These are phyloP conservation scores for Ceratocystis albifundus DNA, from an alignment of 2,329 filamentous ascomycete genomes.

Conservation along the genomic window DNA sequence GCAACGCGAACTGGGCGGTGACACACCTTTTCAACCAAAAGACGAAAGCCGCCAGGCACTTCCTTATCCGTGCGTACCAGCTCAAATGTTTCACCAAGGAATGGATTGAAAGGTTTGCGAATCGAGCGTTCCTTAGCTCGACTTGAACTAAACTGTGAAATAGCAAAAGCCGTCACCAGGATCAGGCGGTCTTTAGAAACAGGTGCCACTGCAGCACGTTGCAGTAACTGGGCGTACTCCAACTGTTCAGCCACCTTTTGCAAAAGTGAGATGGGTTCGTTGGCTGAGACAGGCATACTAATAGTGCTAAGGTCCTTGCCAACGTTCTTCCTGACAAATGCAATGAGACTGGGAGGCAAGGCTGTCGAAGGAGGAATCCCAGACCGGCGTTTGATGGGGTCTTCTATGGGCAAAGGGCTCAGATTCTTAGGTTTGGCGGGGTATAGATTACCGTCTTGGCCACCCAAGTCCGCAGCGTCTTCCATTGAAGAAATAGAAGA, in stretches of 20 bases:
- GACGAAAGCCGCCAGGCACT: conserved; percentile 61
- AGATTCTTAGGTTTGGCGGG: conserved; percentile 66
- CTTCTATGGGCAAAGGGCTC: conserved; percentile 60
- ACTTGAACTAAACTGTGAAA: conserved; percentile 71
- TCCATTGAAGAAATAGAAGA: conserved; percentile 50
- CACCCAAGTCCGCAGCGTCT: conserved; percentile 45
- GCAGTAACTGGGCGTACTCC: conserved; percentile 78
- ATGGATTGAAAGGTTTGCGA: conserved; percentile 93
- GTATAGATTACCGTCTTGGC: conserved; percentile 57
- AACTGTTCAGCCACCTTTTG: conserved; percentile 83
- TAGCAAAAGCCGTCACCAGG: conserved; percentile 78
- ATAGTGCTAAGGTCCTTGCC: conserved; percentile 95
- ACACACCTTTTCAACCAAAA: conserved; percentile 89
- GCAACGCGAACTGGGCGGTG: conserved; percentile 88
- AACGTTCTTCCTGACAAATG: conserved; percentile 91
- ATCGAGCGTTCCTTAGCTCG: conserved; percentile 83
- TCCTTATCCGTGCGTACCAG: conserved; percentile 74
- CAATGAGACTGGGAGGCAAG: conserved; percentile 78
- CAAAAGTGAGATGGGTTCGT: conserved; percentile 79
- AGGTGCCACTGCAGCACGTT: conserved; percentile 55
- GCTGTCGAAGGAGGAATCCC: conserved; percentile 64
- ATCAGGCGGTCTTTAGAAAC: conserved; percentile 59
- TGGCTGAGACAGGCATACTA: conserved; percentile 92
- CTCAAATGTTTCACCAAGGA: conserved; percentile 92
- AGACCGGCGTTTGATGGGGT: conserved; percentile 52